Evolutionary conservation across 768 basidiomycete genomes (phyloP).

Genomic region (Boletellus sp.): DNA sequence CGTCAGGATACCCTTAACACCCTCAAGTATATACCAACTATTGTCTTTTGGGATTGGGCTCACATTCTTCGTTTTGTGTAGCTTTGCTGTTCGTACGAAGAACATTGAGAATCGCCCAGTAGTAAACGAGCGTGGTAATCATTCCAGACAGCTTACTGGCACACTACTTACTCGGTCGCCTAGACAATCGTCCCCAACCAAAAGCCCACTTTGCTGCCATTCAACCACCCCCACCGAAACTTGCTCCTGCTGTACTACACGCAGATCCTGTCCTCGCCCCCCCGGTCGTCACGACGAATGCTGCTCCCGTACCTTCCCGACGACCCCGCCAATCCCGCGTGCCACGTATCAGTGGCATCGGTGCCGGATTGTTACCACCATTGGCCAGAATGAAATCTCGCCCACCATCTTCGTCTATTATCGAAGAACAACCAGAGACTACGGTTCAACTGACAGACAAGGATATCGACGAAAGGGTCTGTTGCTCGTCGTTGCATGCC

Average conservation of each 20-base stretch:
- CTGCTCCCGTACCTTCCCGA: slow-evolving; percentile 16
- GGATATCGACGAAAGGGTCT: slow-evolving; percentile 72
- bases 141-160: neutral
- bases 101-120: slow-evolving; percentile 81
- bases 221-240: slow-evolving; percentile 42
- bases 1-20: slow-evolving; percentile 88
- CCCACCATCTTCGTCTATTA: slow-evolving; percentile 12
- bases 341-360: slow-evolving; percentile 31
- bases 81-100: slow-evolving; percentile 82
- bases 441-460: slow-evolving; percentile 48
- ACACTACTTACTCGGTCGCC: neutral
- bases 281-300: slow-evolving; percentile 5
- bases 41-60: neutral
- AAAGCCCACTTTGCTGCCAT: slow-evolving; percentile 67
- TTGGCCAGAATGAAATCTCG: slow-evolving; percentile 20
- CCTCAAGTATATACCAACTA: slow-evolving; percentile 57
- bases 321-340: slow-evolving; percentile 32
- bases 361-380: slow-evolving; percentile 22
- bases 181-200: slow-evolving; percentile 56
- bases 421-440: slow-evolving; percentile 16
- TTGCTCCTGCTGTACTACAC: slow-evolving; percentile 46
- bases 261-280: slow-evolving; percentile 32
- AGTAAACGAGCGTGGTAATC: slow-evolving; percentile 70
- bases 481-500: neutral
- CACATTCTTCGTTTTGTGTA: slow-evolving; percentile 23